A percentile compares a stretch with the other conserved stretches of the same genome.
Conservation (phyloP, 805 yeast species). For the Citeromyces matritensis region DNA sequence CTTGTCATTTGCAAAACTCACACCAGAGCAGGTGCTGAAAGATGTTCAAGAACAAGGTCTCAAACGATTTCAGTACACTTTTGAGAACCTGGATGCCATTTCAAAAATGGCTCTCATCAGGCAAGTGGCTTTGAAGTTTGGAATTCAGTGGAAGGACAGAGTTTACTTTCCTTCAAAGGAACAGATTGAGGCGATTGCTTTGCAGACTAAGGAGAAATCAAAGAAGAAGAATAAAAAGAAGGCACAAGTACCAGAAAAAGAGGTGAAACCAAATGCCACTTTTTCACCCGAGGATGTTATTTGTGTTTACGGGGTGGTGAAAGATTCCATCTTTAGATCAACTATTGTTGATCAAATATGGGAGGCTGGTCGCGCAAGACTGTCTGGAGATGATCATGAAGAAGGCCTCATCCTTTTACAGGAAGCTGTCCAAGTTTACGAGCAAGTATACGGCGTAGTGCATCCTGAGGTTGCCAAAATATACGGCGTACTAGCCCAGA, state of each 20-base stretch:
- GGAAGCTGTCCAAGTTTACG: conserved; percentile 61
- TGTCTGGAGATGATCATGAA: conserved; percentile 25
- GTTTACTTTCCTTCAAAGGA: conserved; percentile 15
- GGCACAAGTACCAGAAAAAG: conserved; percentile 7
- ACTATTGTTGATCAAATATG: conserved; percentile 61
- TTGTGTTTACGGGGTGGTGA: conserved; percentile 60
- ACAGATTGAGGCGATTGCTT: conserved; percentile 25
- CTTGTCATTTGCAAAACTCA: conserved; percentile 25
- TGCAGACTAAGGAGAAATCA: conserved; percentile 14
- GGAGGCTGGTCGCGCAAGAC: conserved; percentile 38
- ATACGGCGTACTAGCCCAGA: conserved; percentile 48
- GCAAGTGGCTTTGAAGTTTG: conserved; percentile 62
- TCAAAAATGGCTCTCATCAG: conserved; percentile 33
- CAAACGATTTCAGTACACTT: conserved; percentile 45
- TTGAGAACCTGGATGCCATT: conserved; percentile 21
- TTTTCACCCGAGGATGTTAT: conserved; percentile 48
- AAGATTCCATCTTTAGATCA: conserved; percentile 54
- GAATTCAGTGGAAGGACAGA: conserved; percentile 68
- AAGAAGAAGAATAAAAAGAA: conserved; percentile 21
- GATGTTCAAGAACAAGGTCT: conserved; percentile 37
- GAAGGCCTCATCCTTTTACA: conserved; percentile 48
- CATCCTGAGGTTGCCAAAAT: conserved; percentile 69
- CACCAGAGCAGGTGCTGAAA: conserved; percentile 26
- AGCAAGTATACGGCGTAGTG: conserved; percentile 71
- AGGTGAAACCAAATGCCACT: conserved; percentile 17